These are phyloP conservation scores for Taphrina sp. DNA, from an alignment of 1,139 yeast genomes.

Conservation along the genomic window DNA sequence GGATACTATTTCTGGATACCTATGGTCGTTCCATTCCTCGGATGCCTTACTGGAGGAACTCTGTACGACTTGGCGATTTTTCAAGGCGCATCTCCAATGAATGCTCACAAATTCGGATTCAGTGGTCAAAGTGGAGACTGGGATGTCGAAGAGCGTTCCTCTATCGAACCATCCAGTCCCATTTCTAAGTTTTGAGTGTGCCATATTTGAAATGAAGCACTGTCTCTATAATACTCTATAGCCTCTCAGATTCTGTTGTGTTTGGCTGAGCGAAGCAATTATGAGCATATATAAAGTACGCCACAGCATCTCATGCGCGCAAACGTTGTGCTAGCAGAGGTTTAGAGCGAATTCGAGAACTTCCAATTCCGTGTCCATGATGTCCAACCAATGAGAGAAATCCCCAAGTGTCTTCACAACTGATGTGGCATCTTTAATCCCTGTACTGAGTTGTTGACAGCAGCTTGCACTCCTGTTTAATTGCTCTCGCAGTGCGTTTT, in stretches of 20 bases:
- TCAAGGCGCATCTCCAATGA: conserved; percentile 47
- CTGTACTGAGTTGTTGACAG: too few relatives aligned
- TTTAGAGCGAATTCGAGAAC: conserved; percentile 3
- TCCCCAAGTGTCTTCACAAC: conserved; percentile 13
- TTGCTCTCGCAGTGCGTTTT: too few relatives aligned
- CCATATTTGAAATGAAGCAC: too few relatives aligned
- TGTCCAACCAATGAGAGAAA: conserved; percentile 10
- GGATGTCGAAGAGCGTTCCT: conserved; percentile 21
- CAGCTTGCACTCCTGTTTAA: too few relatives aligned
- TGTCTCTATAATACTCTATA: too few relatives aligned
- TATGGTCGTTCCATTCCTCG: conserved; percentile 50
- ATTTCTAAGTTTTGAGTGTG: too few relatives aligned
- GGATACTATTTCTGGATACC: conserved; percentile 55
- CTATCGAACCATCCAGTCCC: too few relatives aligned
- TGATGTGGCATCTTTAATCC: background rate
- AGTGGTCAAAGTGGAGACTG: conserved; percentile 22
- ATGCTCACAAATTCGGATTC: conserved; percentile 29
- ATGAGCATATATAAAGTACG: too few relatives aligned
- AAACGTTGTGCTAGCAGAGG: too few relatives aligned
- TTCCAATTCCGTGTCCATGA: conserved; percentile 5
- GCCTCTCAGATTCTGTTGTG: too few relatives aligned
- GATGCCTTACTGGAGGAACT: conserved; percentile 50
- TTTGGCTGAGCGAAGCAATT: too few relatives aligned
- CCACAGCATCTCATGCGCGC: too few relatives aligned
- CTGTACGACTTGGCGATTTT: conserved; percentile 52